Evolutionary conservation across 306 rosid species (phyloP).

Genomic region (Casuarina equisetifolia): DNA sequence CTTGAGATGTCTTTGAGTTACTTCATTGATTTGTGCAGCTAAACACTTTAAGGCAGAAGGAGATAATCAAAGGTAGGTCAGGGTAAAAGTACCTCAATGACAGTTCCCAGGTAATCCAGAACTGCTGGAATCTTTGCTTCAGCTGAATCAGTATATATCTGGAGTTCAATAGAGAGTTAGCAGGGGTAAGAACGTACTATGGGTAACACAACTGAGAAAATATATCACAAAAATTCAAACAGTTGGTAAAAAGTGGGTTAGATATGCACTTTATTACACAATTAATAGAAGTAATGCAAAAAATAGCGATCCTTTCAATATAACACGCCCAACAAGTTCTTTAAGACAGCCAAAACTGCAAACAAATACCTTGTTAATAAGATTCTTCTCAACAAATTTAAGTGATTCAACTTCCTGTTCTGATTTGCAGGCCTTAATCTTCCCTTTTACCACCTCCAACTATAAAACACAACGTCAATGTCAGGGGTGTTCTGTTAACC

Average conservation of each 20-base stretch:
- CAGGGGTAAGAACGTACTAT: not conserved
- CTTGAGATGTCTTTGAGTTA: constrained; percentile 19
- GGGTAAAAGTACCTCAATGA: constrained; percentile 65
- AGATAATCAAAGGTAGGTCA: constrained; percentile 1
- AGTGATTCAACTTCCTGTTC: constrained; percentile 76
- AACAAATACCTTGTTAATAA: constrained; percentile 73
- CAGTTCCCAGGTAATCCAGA: constrained; percentile 86
- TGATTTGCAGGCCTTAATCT: constrained; percentile 65
- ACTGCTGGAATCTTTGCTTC: constrained; percentile 95
- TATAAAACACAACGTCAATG: constrained; percentile 35
- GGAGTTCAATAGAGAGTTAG: constrained; percentile 31
- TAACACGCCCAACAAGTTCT: constrained; percentile 10
- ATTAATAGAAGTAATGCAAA: constrained; percentile 12
- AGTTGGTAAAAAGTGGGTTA: constrained; percentile 10
- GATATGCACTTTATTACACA: constrained; percentile 9
- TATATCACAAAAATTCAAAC: constrained; percentile 18
- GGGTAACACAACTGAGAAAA: constrained; percentile 6
- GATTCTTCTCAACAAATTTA: constrained; percentile 68
- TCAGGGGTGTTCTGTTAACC: constrained; percentile 21
- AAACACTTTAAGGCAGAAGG: not conserved
- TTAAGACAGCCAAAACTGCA: not conserved
- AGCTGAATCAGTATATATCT: constrained; percentile 92
- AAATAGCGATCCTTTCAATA: constrained; percentile 12
- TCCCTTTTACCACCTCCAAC: constrained; percentile 78
- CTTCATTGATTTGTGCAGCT: constrained; percentile 12